phyloP scores from a whole-genome alignment of 1,139 yeast genomes.

The Zygotorulaspora mrakii region DNA sequence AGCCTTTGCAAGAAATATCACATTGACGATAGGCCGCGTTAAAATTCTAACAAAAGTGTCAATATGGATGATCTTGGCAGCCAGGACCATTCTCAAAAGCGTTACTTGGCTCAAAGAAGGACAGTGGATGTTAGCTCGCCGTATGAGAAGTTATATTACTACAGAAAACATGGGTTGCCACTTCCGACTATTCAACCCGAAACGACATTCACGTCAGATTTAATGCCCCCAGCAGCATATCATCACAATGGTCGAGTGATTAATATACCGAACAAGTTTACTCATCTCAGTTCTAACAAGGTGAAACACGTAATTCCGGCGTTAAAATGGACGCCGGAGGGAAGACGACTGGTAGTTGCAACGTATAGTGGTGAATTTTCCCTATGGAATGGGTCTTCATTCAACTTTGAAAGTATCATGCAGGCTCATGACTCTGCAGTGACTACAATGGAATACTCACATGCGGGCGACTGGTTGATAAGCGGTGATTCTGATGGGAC shows the following conservation, averaged over 20 bases:
- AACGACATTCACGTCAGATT: constrained; percentile 65
- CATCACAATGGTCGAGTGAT: constrained; percentile 45
- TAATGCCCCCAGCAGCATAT: constrained; percentile 70
- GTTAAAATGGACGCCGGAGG: constrained; percentile 95
- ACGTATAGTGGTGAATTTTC: constrained; percentile 95
- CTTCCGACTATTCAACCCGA: constrained; percentile 71
- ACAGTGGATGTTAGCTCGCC: constrained; percentile 88
- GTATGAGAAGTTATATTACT: constrained; percentile 67
- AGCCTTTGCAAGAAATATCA: too few relatives aligned
- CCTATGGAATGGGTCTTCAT: constrained; percentile 93
- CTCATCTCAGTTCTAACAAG: constrained; percentile 86
- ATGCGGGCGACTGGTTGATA: constrained; percentile 89
- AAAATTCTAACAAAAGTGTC: too few relatives aligned
- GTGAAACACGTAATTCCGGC: constrained; percentile 89
- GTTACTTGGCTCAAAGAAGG: constrained; percentile 61
- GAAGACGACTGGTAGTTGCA: constrained; percentile 83
- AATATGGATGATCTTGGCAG: constrained; percentile 26
- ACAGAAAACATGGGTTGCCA: constrained; percentile 53
- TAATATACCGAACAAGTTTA: constrained; percentile 75
- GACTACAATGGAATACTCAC: constrained; percentile 73
- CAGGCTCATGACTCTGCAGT: constrained; percentile 96
- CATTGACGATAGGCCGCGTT: too few relatives aligned
- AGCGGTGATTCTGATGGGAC: constrained; percentile 92
- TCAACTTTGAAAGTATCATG: constrained; percentile 94
- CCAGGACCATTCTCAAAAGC: constrained; percentile 33